Evolutionary conservation across 2,329 filamentous ascomycete genomes (phyloP).

Genomic region (Neophaeococcomyces aloes): DNA sequence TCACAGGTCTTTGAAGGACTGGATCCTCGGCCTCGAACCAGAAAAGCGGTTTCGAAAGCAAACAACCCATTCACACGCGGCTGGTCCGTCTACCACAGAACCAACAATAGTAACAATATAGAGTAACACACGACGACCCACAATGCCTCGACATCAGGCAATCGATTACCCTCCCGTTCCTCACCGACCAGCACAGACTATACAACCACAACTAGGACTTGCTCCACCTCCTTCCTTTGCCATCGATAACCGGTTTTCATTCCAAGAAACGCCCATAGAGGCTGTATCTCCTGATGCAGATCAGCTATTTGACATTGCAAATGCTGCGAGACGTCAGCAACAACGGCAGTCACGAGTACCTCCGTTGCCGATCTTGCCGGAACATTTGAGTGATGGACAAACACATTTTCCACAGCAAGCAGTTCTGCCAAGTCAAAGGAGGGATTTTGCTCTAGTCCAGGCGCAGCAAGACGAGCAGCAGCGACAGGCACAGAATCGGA

Average conservation of each 20-base stretch:
- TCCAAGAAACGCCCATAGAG: background rate
- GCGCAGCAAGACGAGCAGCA: background rate
- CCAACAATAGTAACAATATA: background rate
- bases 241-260: conserved; percentile 1
- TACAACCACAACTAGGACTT: conserved; percentile 6
- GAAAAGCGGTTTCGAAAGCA: too few species aligned
- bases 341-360: background rate
- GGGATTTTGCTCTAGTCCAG: too few species aligned
- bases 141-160: conserved; percentile 1
- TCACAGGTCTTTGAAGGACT: background rate
- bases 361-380: conserved; percentile 4
- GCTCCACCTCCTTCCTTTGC: background rate
- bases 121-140: background rate
- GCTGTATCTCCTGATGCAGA: background rate
- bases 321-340: background rate
- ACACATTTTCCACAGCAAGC: background rate
- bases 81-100: background rate
- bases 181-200: background rate
- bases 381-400: background rate
- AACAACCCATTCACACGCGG: too few species aligned
- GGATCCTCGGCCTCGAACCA: too few species aligned
- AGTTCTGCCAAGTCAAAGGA: too few species aligned
- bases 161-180: conserved; percentile 6
- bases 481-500: background rate
- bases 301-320: conserved; percentile 1